phyloP scores from a whole-genome alignment of 2,329 filamentous ascomycete genomes.

The Claviceps sorghi region DNA sequence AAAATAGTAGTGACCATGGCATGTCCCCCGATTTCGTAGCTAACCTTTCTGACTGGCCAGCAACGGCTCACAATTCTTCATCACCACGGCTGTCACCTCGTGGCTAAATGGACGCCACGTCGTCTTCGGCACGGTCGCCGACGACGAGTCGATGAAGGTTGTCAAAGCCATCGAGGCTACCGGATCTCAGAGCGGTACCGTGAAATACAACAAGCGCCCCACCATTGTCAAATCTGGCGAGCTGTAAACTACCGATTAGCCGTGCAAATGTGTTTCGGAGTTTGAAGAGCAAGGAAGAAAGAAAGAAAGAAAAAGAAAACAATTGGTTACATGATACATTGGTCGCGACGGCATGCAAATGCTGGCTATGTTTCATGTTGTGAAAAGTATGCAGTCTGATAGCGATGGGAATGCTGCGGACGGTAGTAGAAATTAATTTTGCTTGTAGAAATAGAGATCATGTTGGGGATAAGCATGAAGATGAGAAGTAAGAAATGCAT shows the following conservation, averaged over 20 bases:
- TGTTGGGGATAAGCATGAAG: not conserved
- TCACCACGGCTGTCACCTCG: conserved; percentile 81
- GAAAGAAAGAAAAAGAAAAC: not conserved
- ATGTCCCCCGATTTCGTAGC: not conserved
- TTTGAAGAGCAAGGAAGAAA: not conserved
- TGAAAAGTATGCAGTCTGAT: not conserved
- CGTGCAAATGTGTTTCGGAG: conserved; percentile 1
- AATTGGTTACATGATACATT: not conserved
- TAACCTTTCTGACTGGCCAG: conserved; percentile 27
- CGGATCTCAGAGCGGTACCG: conserved; percentile 38
- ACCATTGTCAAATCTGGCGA: conserved; percentile 42
- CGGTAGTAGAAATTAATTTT: not conserved
- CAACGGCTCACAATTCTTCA: conserved; percentile 97
- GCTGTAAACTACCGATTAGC: conserved; percentile 23
- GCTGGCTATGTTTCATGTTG: not conserved
- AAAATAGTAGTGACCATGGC: not conserved
- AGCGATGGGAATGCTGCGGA: not conserved
- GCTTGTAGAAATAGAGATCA: not conserved
- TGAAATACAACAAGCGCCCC: conserved; percentile 42
- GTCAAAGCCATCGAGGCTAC: conserved; percentile 49
- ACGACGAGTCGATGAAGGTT: conserved; percentile 31
- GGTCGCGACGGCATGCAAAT: conserved; percentile 1
- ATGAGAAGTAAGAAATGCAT: not conserved
- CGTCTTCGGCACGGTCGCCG: conserved; percentile 64
- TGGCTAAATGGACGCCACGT: conserved; percentile 78